Conservation (phyloP, 2,329 filamentous ascomycete genomes). For the Thelonectria blattea region DNA sequence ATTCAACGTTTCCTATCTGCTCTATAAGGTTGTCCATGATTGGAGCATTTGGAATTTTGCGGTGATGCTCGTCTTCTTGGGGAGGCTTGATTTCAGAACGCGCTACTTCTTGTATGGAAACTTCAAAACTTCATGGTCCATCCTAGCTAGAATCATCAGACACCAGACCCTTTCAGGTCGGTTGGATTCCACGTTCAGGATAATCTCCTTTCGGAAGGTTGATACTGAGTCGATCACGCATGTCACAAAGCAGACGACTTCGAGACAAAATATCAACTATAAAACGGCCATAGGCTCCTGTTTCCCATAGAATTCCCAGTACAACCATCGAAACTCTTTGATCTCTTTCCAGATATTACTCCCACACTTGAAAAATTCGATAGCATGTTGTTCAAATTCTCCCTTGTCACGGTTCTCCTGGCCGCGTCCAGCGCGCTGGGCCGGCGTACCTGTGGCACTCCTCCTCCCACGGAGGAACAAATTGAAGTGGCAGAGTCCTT, state of each 20-base stretch:
- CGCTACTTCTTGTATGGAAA: not conserved
- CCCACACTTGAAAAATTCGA: not conserved
- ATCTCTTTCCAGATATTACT: too few relatives aligned
- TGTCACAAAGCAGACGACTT: not conserved
- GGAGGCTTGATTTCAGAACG: not conserved
- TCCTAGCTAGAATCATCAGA: not conserved
- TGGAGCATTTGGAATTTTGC: not conserved
- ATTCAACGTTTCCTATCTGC: not conserved
- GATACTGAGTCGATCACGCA: not conserved
- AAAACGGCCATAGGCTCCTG: not conserved
- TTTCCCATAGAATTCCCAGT: not conserved
- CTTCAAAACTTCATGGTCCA: not conserved
- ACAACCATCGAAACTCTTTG: not conserved
- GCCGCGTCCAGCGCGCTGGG: constrained; percentile 9
- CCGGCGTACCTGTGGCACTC: constrained; percentile 12
- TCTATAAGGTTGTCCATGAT: not conserved
- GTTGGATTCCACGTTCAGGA: not conserved
- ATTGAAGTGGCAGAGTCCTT: constrained; percentile 8
- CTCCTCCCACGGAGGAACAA: constrained; percentile 10
- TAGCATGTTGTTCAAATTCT: constrained; percentile 14
- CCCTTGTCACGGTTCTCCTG: constrained; percentile 5
- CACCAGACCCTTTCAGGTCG: not conserved
- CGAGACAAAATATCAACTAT: not conserved
- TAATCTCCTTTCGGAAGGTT: not conserved
- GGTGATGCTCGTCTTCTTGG: not conserved